Percentiles rank a stretch among this genome's conserved stretches.
These are phyloP conservation scores for Mikania micrantha DNA, from an alignment of 129 eudicot genomes.

Conservation along the genomic window DNA sequence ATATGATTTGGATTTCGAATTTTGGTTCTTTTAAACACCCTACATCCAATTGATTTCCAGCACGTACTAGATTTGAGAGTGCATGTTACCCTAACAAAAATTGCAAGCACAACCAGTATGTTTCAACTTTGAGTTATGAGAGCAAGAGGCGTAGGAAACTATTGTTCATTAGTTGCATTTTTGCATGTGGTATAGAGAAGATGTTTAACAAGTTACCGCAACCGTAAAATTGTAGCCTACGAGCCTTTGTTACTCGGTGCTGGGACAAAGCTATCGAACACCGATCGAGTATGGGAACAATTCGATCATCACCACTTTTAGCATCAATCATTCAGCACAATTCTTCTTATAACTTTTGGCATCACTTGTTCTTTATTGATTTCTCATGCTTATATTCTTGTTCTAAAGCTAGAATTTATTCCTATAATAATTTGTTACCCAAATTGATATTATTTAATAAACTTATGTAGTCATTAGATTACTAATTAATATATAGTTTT, in stretches of 20 bases:
- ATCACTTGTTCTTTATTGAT: not conserved
- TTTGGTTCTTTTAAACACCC: too few relatives aligned
- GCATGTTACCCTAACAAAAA: too few relatives aligned
- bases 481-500: not conserved
- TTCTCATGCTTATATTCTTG: not conserved
- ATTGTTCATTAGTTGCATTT: too few relatives aligned
- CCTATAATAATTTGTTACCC: not conserved
- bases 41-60: too few relatives aligned
- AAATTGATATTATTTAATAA: not conserved
- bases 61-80: too few relatives aligned
- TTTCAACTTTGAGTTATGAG: too few relatives aligned
- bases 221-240: not conserved
- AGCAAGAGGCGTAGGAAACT: too few relatives aligned
- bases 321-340: not conserved
- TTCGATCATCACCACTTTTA: not conserved
- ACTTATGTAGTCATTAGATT: not conserved
- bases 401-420: not conserved
- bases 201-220: too few relatives aligned
- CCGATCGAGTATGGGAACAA: not conserved
- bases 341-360: not conserved
- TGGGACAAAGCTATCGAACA: not conserved
- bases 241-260: not conserved
- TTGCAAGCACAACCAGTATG: too few relatives aligned
- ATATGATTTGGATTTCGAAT: too few relatives aligned
- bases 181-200: too few relatives aligned